A percentile compares a stretch with the other conserved stretches of the same genome.
phyloP scores from a whole-genome alignment of 1,284 basidiomycete species.

The Cutaneotrichosporon cyanovorans region DNA sequence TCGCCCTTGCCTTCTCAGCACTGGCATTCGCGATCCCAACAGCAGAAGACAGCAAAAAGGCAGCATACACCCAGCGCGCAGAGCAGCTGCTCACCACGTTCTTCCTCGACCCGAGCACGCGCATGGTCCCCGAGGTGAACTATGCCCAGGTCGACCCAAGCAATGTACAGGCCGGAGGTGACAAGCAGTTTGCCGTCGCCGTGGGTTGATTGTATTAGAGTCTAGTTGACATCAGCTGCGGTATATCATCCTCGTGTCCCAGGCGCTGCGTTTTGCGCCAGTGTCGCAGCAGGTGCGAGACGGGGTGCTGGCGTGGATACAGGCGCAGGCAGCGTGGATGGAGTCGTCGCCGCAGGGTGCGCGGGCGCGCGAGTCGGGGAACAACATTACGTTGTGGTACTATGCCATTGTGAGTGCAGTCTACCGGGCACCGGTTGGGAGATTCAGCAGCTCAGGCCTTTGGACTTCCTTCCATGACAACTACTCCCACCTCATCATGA shows the following conservation, averaged over 20 bases:
- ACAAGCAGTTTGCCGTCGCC: conserved; percentile 29
- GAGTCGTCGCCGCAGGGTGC: conserved; percentile 21
- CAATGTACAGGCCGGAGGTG: conserved; percentile 18
- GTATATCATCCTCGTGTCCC: conserved; percentile 27
- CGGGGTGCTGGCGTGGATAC: conserved; percentile 22
- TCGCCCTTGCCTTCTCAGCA: conserved; percentile 16
- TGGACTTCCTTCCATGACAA: too few relatives aligned
- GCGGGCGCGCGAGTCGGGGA: conserved; percentile 15
- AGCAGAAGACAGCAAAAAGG: not conserved
- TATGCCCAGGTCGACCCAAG: conserved; percentile 30
- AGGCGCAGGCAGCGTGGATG: conserved; percentile 26
- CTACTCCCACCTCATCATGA: not conserved
- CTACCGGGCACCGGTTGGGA: too few relatives aligned
- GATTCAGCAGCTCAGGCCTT: too few relatives aligned
- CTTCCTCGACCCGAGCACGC: conserved; percentile 28
- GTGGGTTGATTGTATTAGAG: conserved; percentile 14
- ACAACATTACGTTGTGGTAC: conserved; percentile 33
- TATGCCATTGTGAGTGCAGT: conserved; percentile 24
- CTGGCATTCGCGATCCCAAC: conserved; percentile 15
- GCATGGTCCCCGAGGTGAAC: conserved; percentile 29
- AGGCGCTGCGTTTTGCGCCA: conserved; percentile 16
- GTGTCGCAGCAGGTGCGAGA: conserved; percentile 4
- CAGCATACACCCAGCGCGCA: conserved; percentile 5
- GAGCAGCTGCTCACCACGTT: conserved; percentile 24
- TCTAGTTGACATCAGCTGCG: conserved; percentile 21